Evolutionary conservation across 495 filamentous ascomycete species (phyloP).

Genomic region (Talaromyces borbonicus): DNA sequence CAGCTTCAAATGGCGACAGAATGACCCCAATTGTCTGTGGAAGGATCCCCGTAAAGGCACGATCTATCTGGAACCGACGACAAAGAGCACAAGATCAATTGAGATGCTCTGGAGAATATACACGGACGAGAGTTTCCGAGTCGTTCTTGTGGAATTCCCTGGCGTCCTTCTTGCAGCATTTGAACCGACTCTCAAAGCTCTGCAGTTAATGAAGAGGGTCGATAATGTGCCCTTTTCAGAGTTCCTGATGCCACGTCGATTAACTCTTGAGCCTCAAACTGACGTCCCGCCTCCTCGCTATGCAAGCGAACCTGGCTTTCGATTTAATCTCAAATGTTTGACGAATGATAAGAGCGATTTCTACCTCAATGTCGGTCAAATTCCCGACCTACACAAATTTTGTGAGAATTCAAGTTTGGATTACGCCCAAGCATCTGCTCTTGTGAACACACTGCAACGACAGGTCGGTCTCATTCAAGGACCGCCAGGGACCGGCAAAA

Average conservation of each 20-base stretch:
- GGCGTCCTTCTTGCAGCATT: conserved; percentile 60
- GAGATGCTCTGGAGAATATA: conserved; percentile 19
- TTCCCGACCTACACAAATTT: conserved; percentile 29
- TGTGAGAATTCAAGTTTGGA: conserved; percentile 43
- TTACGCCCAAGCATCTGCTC: conserved; percentile 44
- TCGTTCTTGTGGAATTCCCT: conserved; percentile 57
- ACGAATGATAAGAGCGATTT: conserved; percentile 21
- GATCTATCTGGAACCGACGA: conserved; percentile 11
- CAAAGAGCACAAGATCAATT: conserved; percentile 15
- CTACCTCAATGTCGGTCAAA: conserved; percentile 23
- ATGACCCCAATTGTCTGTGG: conserved; percentile 16
- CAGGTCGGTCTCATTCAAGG: conserved; percentile 63
- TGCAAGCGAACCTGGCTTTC: conserved; percentile 37
- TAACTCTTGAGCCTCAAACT: conserved; percentile 1
- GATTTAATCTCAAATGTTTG: conserved; percentile 42
- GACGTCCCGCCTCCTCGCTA: conserved; percentile 45
- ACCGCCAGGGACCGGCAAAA: conserved; percentile 75
- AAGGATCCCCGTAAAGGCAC: conserved; percentile 9
- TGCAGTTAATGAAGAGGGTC: conserved; percentile 47
- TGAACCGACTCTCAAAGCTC: conserved; percentile 50
- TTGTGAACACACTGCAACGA: conserved; percentile 46
- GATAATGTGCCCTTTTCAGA: conserved; percentile 50
- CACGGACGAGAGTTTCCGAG: background rate
- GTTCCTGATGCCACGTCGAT: conserved; percentile 36
- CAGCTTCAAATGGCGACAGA: no score